Base-by-base conservation (phyloP, 2,329 filamentous ascomycete species). In the Phialocephala sp. region DNA sequence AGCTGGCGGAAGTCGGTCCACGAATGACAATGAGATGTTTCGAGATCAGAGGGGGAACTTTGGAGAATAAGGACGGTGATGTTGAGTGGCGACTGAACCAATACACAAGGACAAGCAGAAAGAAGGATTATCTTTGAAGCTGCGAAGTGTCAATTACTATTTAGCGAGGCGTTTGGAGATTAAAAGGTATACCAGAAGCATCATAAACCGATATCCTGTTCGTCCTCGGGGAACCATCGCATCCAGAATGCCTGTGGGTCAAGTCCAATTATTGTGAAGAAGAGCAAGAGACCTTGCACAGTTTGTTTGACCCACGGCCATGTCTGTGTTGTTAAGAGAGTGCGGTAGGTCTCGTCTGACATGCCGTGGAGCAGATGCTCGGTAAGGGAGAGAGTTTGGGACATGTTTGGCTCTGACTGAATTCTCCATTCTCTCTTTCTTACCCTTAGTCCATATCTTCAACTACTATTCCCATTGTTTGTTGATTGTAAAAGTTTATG, bases 1-100 rank as follows among this genome's bases (percentile, higher is more conserved):
- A 97, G 78, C 80, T 97, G 72, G 90, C 91, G 15, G 93, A 97
- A 77, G 93, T 97, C 59, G 93, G 94, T 0, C 95, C 95, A 1
- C 85, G 95, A 64, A 97, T 98, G 92, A 97, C 93, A n/a, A 95
- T 98, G 93, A 85, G 93, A 71, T 82, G 93, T 61, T 99, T 98
- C 76, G 93, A 98, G 81, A 97, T 99, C 68, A 86, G 94, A 56
- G 90, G 90, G 61, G 94, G 95, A 18, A 97, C 94, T 4, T 82
- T 97, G 66, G 95, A 98, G 76, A 97, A 94, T 75, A 96, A 96
- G 78, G 92, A 96, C 71, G 94, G 94, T 4, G 95, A 99, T 79
- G 89, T 96, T 4, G 95, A 99, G 80, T 99, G 95, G 95, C 91
- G 95, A 69, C 83, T 99, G 69, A 96, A 92, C 68, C 94, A 97